These are phyloP conservation scores for Pyracantha coccinea DNA, from an alignment of 331 rosid species.

Conservation along the genomic window DNA sequence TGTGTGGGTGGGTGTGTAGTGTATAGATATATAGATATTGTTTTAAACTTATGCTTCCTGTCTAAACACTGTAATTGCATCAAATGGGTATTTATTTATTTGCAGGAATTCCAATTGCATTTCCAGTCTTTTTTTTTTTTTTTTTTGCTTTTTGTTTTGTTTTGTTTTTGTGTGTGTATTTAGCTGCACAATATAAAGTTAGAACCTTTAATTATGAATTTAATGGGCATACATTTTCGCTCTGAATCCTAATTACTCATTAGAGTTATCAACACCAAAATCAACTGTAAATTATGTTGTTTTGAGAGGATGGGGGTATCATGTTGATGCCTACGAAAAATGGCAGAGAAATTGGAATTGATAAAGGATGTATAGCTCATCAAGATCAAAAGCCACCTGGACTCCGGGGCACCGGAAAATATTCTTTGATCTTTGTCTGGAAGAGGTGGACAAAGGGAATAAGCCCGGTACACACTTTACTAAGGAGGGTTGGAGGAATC, in stretches of 20 bases:
- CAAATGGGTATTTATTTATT: neutral
- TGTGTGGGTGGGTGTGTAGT: too few species aligned
- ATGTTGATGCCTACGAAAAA: slow-evolving; percentile 1
- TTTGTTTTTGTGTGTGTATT: too few species aligned
- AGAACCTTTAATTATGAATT: neutral
- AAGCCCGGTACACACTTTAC: slow-evolving; percentile 46
- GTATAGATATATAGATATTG: too few species aligned
- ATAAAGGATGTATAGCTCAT: slow-evolving; percentile 23
- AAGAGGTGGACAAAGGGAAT: slow-evolving; percentile 44
- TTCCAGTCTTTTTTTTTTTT: neutral
- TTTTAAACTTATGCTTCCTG: too few species aligned
- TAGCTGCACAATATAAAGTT: too few species aligned
- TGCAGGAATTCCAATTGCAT: neutral
- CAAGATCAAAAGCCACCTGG: slow-evolving; percentile 44
- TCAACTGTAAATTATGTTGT: neutral
- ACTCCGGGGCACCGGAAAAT: slow-evolving; percentile 37
- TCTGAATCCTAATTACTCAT: neutral
- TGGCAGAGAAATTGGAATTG: slow-evolving; percentile 16
- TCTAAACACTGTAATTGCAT: neutral
- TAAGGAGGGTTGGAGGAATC: slow-evolving; percentile 53
- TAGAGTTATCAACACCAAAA: neutral
- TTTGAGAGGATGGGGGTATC: too few species aligned
- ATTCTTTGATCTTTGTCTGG: slow-evolving; percentile 44
- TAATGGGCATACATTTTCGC: too few species aligned
- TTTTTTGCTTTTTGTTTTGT: too few species aligned